Conservation (phyloP, 108 stramenopile species). For the Nannochloropsis gaditana region DNA sequence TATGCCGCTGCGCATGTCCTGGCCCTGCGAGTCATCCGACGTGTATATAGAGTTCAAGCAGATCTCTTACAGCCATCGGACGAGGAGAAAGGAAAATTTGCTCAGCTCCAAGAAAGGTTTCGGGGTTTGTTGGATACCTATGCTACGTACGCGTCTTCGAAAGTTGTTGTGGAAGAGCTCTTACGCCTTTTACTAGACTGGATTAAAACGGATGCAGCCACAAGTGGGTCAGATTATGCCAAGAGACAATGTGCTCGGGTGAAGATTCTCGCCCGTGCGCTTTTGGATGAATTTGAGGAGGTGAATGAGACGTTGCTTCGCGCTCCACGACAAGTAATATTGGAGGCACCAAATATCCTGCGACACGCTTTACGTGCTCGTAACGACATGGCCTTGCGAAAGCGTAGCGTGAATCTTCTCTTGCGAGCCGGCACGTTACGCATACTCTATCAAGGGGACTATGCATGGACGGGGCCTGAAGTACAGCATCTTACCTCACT, state of each 20-base stretch:
- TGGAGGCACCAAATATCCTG: background rate
- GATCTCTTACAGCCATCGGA: background rate
- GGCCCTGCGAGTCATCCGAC: background rate
- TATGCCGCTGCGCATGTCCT: background rate
- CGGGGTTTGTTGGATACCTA: background rate
- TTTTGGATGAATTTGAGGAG: background rate
- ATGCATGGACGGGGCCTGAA: background rate
- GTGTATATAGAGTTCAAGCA: background rate
- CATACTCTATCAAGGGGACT: background rate
- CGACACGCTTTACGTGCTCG: background rate
- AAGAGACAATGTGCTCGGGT: background rate
- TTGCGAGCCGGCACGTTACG: background rate
- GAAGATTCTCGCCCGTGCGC: background rate
- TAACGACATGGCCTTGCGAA: background rate
- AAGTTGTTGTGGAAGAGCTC: background rate
- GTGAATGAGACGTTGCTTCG: conserved; percentile 14
- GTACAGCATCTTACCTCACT: background rate
- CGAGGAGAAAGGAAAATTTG: background rate
- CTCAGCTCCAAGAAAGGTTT: background rate
- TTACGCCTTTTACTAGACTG: background rate
- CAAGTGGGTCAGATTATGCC: background rate
- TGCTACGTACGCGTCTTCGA: background rate
- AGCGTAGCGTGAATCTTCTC: background rate
- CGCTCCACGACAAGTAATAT: background rate
- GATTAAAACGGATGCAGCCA: background rate